A percentile compares a stretch with the other conserved stretches of the same genome.
Conservation (phyloP, 2,329 filamentous ascomycete species). For the Ceratocystis huliohia region DNA sequence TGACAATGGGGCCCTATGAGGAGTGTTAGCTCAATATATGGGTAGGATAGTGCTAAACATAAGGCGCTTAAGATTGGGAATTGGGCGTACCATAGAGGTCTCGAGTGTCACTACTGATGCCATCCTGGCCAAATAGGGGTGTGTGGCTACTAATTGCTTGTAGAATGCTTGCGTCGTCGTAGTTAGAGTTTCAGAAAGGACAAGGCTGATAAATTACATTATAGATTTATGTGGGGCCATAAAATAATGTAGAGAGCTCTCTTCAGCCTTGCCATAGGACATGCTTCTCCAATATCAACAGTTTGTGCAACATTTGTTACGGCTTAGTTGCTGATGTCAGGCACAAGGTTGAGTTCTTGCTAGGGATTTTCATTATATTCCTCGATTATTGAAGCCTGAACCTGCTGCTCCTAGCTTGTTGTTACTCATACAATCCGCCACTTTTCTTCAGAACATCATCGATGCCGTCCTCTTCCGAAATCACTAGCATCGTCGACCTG, state of each 20-base stretch:
- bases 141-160: neutral
- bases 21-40: neutral
- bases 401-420: neutral
- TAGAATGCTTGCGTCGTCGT: neutral
- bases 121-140: constrained; percentile 38
- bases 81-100: constrained; percentile 61
- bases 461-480: constrained; percentile 6
- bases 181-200: neutral
- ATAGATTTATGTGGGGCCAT: neutral
- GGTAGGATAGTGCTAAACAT: too few relatives aligned
- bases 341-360: too few relatives aligned
- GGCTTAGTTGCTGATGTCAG: too few relatives aligned
- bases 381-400: neutral
- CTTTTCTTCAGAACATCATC: neutral
- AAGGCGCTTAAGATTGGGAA: neutral
- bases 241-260: neutral
- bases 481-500: neutral
- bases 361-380: too few relatives aligned
- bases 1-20: constrained; percentile 59
- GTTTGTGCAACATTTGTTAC: neutral
- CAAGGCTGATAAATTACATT: neutral
- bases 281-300: neutral
- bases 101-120: constrained; percentile 67
- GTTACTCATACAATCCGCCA: neutral
- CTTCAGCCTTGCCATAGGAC: neutral